phyloP scores from a whole-genome alignment of 208 protist species.

The Phytomonas sp. region DNA sequence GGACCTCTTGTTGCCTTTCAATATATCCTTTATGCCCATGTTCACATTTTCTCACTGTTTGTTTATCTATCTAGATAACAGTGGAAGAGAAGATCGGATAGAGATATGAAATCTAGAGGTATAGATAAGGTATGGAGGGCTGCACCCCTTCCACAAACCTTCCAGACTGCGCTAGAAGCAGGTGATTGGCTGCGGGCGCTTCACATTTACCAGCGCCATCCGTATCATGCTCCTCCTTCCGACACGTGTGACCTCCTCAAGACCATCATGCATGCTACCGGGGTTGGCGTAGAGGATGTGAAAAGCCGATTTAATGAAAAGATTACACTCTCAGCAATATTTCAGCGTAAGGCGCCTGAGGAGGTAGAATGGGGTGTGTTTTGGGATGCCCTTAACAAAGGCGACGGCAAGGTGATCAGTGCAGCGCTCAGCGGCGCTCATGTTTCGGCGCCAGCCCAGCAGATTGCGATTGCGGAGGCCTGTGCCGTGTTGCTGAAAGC shows the following conservation, averaged over 20 bases:
- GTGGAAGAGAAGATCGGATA: not conserved
- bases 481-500: slow-evolving; percentile 77
- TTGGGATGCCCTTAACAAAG: slow-evolving; percentile 79
- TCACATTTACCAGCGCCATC: slow-evolving; percentile 73
- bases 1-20: not conserved
- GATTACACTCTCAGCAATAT: slow-evolving; percentile 55
- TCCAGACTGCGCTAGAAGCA: slow-evolving; percentile 66
- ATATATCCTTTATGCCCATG: not conserved
- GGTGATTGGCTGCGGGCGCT: slow-evolving; percentile 78
- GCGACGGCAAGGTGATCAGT: slow-evolving; percentile 73
- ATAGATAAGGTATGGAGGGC: slow-evolving; percentile 71
- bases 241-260: slow-evolving; percentile 84
- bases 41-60: not conserved
- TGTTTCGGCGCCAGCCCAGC: slow-evolving; percentile 29
- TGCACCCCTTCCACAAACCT: slow-evolving; percentile 66
- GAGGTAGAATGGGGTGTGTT: slow-evolving; percentile 85
- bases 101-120: not conserved
- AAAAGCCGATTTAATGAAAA: slow-evolving; percentile 87
- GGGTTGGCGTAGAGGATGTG: slow-evolving; percentile 71
- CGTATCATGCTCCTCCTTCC: slow-evolving; percentile 79
- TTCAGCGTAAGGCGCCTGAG: slow-evolving; percentile 62
- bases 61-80: not conserved
- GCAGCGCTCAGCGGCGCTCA: slow-evolving; percentile 47
- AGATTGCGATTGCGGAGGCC: slow-evolving; percentile 78
- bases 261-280: slow-evolving; percentile 76